These are phyloP conservation scores for Amaranthus cruentus DNA, from an alignment of 148 eudicot species.

Conservation along the genomic window DNA sequence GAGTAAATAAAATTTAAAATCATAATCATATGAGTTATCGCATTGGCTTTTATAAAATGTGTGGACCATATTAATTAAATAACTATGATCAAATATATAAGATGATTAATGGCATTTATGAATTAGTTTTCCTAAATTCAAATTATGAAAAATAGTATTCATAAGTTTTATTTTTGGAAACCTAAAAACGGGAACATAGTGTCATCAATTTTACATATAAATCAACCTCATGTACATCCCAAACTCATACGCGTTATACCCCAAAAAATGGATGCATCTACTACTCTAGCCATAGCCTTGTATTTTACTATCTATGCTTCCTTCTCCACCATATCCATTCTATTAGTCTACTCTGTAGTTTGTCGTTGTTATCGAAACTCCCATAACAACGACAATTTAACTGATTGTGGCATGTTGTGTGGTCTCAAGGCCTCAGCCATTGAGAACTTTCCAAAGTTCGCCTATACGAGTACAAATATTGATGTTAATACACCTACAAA, in stretches of 20 bases:
- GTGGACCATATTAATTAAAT: too few species aligned
- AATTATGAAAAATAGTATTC: neutral
- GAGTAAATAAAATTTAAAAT: too few species aligned
- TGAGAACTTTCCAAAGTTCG: constrained; percentile 7
- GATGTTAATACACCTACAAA: neutral
- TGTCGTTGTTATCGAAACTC: neutral
- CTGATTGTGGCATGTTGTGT: too few species aligned
- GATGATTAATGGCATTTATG: neutral
- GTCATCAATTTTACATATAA: neutral
- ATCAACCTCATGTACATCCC: neutral
- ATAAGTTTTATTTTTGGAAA: neutral
- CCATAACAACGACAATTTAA: neutral
- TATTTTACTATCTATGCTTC: neutral
- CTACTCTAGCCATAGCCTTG: neutral
- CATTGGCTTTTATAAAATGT: too few species aligned
- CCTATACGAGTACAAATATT: neutral
- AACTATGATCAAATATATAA: neutral
- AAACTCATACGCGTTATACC: too few species aligned
- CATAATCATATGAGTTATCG: too few species aligned
- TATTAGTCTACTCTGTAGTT: neutral
- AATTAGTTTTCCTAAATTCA: neutral
- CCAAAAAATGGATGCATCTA: neutral
- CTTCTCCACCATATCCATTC: neutral
- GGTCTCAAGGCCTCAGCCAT: constrained; percentile 5
- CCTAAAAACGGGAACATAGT: neutral